Conservation (phyloP, 257 asterid species). For the Solanum tarapatanum region DNA sequence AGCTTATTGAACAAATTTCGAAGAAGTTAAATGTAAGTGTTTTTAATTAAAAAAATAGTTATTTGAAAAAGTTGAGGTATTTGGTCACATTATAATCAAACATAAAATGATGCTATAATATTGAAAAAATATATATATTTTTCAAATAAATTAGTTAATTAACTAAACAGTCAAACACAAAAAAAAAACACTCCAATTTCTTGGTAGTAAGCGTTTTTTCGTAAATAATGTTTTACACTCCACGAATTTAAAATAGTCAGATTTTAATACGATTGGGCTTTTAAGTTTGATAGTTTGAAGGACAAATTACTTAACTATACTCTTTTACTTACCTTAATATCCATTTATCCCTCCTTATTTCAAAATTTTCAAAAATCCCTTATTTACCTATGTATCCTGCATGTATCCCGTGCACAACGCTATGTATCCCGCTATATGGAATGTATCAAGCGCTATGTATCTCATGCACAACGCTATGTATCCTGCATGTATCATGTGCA, state of each 20-base stretch:
- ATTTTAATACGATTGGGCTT: not conserved
- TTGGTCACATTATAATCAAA: not conserved
- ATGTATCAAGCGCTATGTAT: too few species aligned
- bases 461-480: too few species aligned
- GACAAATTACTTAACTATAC: too few species aligned
- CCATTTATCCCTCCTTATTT: too few species aligned
- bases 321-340: too few species aligned
- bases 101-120: not conserved
- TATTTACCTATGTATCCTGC: too few species aligned
- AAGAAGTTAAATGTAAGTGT: not conserved
- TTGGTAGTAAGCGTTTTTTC: too few species aligned
- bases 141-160: not conserved
- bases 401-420: too few species aligned
- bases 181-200: not conserved
- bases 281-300: not conserved
- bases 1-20: not conserved
- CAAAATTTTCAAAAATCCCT: too few species aligned
- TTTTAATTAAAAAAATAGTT: too few species aligned
- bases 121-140: not conserved
- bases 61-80: not conserved
- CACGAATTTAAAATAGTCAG: fast-evolving
- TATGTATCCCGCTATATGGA: too few species aligned
- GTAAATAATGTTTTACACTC: fast-evolving
- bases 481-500: too few species aligned
- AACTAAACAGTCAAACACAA: not conserved